Conservation (phyloP, 176 grass and related monocot genomes). For the Stipa capillata region DNA sequence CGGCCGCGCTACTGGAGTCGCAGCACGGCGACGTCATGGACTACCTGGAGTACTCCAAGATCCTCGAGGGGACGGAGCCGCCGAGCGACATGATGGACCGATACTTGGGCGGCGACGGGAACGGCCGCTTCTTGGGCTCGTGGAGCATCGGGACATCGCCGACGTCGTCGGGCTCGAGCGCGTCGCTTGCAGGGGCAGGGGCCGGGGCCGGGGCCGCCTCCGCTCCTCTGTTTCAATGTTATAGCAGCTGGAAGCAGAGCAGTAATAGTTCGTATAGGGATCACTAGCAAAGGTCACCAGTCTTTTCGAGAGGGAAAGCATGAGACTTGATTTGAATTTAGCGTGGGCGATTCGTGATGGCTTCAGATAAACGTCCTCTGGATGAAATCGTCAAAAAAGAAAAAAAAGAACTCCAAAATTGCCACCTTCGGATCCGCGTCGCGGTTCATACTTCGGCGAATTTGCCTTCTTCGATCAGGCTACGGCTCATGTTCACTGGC, state of each 20-base stretch:
- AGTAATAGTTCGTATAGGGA: neutral
- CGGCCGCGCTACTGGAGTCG: conserved; percentile 32
- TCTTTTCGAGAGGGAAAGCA: neutral
- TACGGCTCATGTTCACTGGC: too few species aligned
- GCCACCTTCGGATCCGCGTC: neutral
- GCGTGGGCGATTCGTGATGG: neutral
- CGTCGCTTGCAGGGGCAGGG: neutral
- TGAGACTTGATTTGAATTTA: neutral
- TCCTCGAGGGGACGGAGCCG: conserved; percentile 9
- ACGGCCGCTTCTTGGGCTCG: conserved; percentile 7
- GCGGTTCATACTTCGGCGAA: neutral
- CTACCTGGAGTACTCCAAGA: conserved; percentile 38
- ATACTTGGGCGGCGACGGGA: neutral
- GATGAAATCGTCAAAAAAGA: too few species aligned
- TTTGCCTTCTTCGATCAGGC: too few species aligned
- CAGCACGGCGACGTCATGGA: conserved; percentile 9
- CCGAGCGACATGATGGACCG: conserved; percentile 8
- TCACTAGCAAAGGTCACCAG: neutral
- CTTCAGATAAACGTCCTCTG: too few species aligned
- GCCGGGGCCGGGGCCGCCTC: neutral
- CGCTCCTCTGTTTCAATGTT: neutral
- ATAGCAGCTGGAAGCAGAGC: conserved; percentile 1
- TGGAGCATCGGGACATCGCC: conserved; percentile 36
- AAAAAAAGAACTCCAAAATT: neutral
- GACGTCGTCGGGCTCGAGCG: neutral